Base-by-base conservation (phyloP, 345 rosid genomes). In the Cardamine resedifolia region DNA sequence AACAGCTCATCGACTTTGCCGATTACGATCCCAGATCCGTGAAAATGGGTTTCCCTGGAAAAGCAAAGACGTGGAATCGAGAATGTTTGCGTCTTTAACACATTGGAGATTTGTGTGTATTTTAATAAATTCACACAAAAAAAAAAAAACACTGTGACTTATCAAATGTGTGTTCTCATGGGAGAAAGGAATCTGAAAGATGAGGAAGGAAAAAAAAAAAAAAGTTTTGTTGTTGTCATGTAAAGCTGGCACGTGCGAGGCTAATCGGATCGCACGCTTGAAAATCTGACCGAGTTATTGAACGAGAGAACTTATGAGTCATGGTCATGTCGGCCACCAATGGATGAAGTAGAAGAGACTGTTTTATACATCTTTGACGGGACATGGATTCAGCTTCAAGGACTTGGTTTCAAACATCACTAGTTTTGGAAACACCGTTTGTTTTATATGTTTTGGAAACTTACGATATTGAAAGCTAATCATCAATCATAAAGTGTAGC, bases 1-100 rank as follows among this genome's bases (percentile, higher is more conserved):
- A 63, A n/a, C 1, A 47, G 50, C 55, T 65, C 77, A 53, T 72
- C 2, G 56, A 19, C 26, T 49, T 48, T 24, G 33, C 26, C 66
- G 66, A 48, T 36, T 49, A 1, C 34, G 44, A 81, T 79, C 56
- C 56, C 78, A 80, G 51, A 63, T 51, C 52, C 56, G 52, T 23
- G 26, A 70, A 19, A 50, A 56, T 55, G 68, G 70, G 36, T 53
- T 78, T 66, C 10, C 16, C 71, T 49, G 38, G 70, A 38, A 67
- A 75, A 56, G 62, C 73, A 48, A 41, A 74, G 77, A 58, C 70
- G 83, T 75, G 77, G 72, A 64, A n/a, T 69, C 58, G n/a, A 73
- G 52, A 69, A 23, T 76, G 64, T 41, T 41, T 34, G 55, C 74
- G 70, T 58, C 24, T 58, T 43, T 47, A 49, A 15, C 21, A 33